A percentile compares a stretch with the other conserved stretches of the same genome.
Evolutionary conservation across 2,329 filamentous ascomycete genomes (phyloP).

Genomic region (Talaromyces sp.): DNA sequence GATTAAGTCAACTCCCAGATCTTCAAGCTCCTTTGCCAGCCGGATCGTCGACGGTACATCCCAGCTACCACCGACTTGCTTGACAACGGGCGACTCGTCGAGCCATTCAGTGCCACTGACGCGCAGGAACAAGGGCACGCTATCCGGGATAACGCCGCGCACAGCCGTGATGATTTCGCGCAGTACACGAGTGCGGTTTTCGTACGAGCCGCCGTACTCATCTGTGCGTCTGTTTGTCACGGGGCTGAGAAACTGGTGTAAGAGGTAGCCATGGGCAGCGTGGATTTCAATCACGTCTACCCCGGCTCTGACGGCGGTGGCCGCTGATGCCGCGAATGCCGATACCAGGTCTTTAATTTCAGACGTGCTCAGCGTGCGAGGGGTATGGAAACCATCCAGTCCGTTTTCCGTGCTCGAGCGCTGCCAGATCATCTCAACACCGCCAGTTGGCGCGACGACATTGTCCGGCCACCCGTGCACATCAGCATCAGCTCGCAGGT

Average conservation of each 20-base stretch:
- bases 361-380: slow-evolving; percentile 60
- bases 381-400: slow-evolving; percentile 45
- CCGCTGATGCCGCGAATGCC: slow-evolving; percentile 54
- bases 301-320: slow-evolving; percentile 60
- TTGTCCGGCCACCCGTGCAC: slow-evolving; percentile 51
- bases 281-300: slow-evolving; percentile 77
- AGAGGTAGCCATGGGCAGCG: slow-evolving; percentile 70
- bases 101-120: slow-evolving; percentile 71
- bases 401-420: slow-evolving; percentile 50
- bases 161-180: slow-evolving; percentile 50
- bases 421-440: slow-evolving; percentile 52
- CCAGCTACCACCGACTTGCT: slow-evolving; percentile 26
- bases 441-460: slow-evolving; percentile 32
- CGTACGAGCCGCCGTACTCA: slow-evolving; percentile 44
- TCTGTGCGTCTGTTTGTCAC: slow-evolving; percentile 62
- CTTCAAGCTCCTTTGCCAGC: slow-evolving; percentile 36
- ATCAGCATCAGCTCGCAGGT: slow-evolving; percentile 39
- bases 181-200: slow-evolving; percentile 62
- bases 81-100: slow-evolving; percentile 38
- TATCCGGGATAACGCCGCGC: slow-evolving; percentile 53
- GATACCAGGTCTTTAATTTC: slow-evolving; percentile 62
- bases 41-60: slow-evolving; percentile 33
- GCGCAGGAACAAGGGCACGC: slow-evolving; percentile 66
- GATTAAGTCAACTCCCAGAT: slow-evolving; percentile 39
- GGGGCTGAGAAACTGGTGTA: slow-evolving; percentile 65